phyloP scores from a whole-genome alignment of 2,329 filamentous ascomycete genomes.

The Venturia asperata region DNA sequence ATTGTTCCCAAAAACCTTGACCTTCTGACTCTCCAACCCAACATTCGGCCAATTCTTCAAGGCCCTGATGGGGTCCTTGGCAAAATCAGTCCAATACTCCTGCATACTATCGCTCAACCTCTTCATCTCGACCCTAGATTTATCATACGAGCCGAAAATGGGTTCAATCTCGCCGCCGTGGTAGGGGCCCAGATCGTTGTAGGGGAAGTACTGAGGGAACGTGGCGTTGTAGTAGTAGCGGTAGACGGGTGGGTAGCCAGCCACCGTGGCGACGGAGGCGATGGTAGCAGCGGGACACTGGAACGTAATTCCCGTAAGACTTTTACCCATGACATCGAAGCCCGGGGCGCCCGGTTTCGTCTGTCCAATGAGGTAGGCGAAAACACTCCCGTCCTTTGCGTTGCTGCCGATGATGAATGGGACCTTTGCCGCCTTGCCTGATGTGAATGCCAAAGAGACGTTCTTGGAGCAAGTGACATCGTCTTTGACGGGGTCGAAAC shows the following conservation, averaged over 20 bases:
- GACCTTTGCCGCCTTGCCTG: slow-evolving; percentile 21
- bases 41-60: background rate
- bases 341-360: background rate
- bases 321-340: slow-evolving; percentile 19
- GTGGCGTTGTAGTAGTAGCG: slow-evolving; percentile 29
- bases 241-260: slow-evolving; percentile 24
- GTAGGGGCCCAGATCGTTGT: slow-evolving; percentile 27
- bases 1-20: background rate
- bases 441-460: background rate
- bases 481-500: slow-evolving; percentile 19
- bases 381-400: slow-evolving; percentile 24
- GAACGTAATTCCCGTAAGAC: slow-evolving; percentile 23
- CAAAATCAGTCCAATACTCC: slow-evolving; percentile 16
- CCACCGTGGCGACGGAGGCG: slow-evolving; percentile 22
- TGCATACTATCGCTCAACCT: slow-evolving; percentile 12
- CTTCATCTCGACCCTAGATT: background rate
- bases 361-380: slow-evolving; percentile 17
- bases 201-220: slow-evolving; percentile 26
- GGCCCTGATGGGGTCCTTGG: background rate
- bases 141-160: slow-evolving; percentile 18
- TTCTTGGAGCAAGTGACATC: slow-evolving; percentile 17
- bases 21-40: background rate
- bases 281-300: slow-evolving; percentile 23
- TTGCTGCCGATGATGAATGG: slow-evolving; percentile 27
- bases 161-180: slow-evolving; percentile 29